Percentiles rank a stretch among this genome's conserved stretches.
phyloP scores from a whole-genome alignment of 306 rosid species.

The Glycyrrhiza uralensis region DNA sequence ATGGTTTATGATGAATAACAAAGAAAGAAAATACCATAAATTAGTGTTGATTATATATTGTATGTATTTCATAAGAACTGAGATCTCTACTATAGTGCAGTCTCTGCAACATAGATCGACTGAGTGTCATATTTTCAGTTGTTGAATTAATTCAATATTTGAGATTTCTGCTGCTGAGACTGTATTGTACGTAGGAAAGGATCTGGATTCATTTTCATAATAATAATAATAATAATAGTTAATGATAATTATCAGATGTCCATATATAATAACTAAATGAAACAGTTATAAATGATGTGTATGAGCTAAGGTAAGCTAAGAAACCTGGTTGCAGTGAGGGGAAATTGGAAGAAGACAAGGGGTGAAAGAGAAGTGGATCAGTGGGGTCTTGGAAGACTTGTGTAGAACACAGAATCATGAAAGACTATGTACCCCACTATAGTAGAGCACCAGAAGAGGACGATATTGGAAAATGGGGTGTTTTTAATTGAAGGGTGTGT shows the following conservation, averaged over 20 bases:
- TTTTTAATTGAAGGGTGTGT: conserved; percentile 2
- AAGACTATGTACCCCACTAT: conserved; percentile 23
- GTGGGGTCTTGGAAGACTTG: conserved; percentile 25
- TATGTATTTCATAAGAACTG: neutral
- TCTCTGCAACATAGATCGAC: no score
- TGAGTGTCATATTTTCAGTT: no score
- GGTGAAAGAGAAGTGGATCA: conserved; percentile 21
- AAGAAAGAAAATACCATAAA: neutral
- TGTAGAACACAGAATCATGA: conserved; percentile 25
- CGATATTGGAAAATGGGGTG: conserved; percentile 2
- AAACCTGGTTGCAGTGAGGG: neutral
- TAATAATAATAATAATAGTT: no score
- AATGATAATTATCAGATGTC: no score
- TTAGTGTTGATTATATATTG: neutral
- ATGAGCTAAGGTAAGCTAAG: neutral
- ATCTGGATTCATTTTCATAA: no score
- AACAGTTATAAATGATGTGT: neutral
- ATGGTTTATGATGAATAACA: neutral
- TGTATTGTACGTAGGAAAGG: no score
- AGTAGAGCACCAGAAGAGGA: conserved; percentile 38
- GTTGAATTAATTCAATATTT: no score
- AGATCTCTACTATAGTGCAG: no score
- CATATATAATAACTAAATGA: neutral
- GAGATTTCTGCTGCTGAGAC: no score
- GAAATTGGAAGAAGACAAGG: conserved; percentile 23